Conservation (phyloP, 2,329 filamentous ascomycete genomes). For the Chalara sp. region DNA sequence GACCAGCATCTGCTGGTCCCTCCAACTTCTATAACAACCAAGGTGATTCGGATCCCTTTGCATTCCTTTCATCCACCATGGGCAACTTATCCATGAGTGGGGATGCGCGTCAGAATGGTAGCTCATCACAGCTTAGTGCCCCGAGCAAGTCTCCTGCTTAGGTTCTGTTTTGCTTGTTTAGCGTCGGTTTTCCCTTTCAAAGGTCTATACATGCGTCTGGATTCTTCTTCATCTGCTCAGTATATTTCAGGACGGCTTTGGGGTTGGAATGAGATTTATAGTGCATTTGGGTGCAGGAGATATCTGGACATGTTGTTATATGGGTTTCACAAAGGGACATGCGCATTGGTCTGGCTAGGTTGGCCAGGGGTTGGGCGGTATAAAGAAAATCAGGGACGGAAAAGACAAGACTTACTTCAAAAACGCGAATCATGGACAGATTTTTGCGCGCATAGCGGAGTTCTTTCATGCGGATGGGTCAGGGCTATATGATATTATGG, state of each 20-base stretch:
- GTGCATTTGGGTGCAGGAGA: slow-evolving; percentile 15
- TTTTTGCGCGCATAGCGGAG: slow-evolving; percentile 24
- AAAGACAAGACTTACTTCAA: slow-evolving; percentile 11
- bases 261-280: slow-evolving; percentile 26
- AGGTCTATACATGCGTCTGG: slow-evolving; percentile 23
- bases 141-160: slow-evolving; percentile 30
- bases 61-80: slow-evolving; percentile 70
- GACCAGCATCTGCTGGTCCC: slow-evolving; percentile 67
- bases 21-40: slow-evolving; percentile 60
- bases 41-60: slow-evolving; percentile 68
- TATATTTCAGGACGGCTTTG: slow-evolving; percentile 29
- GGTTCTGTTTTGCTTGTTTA: slow-evolving; percentile 12
- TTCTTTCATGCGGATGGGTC: slow-evolving; percentile 29
- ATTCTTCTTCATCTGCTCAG: slow-evolving; percentile 16
- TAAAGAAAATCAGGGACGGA: slow-evolving; percentile 23
- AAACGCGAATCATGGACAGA: slow-evolving; percentile 20
- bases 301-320: slow-evolving; percentile 20
- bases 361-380: slow-evolving; percentile 16
- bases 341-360: slow-evolving; percentile 12
- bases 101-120: slow-evolving; percentile 57
- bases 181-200: slow-evolving; percentile 19
- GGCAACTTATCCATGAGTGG: slow-evolving; percentile 63
- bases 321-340: slow-evolving; percentile 20
- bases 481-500: slow-evolving; percentile 14
- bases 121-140: slow-evolving; percentile 23